Base-by-base conservation (phyloP, 2,329 filamentous ascomycete species). In the Zasmidium citrigriseum region DNA sequence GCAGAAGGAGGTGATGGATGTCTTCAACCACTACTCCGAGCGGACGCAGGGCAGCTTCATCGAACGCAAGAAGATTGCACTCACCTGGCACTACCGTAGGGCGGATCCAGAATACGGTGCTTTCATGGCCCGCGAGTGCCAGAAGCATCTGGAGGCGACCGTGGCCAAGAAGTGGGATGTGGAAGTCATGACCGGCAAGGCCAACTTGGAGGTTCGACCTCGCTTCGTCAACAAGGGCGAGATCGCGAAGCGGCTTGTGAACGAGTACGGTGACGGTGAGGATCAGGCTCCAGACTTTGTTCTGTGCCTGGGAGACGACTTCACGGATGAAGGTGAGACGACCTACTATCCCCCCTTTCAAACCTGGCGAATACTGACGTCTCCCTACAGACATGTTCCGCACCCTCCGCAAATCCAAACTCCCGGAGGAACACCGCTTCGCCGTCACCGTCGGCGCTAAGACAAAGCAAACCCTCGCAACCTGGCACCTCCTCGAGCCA, bases 141-240 rank as follows among this genome's bases (percentile, higher is more conserved):
- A 92, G 64, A 89, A 89, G 73, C 86, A 93, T 64, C 84, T 99
- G 16, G 89, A 96, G 72, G 79, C 82, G 3, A 90, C 86, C 0
- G 89, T 96, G 0, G 87, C 80, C 52, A 89, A 87, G 71, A 86
- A 86, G 63, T 96, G 89, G 84, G 92, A 96, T 49, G 90, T 98
- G 2, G 93, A 98, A 69, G 92, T 99, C 59, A 98, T 98, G 92
- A 85, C 87, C 0, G 95, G 95, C 68, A 99, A 98, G 78, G 93
- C 93, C 61, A 98, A 98, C 72, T 82, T 99, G 23, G 95, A 99
- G 76, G 93, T 98, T 27, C 88, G 95, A n/a, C 93, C 93, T 24
- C 93, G 88, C 0, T 96, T 96, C 70, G 92, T 99, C 78, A 98
- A 98, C 82, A 99, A 99, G 80, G 95, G 95, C 25, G 92, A 96